phyloP scores from a whole-genome alignment of 768 basidiomycete genomes.

The Chiua virens region DNA sequence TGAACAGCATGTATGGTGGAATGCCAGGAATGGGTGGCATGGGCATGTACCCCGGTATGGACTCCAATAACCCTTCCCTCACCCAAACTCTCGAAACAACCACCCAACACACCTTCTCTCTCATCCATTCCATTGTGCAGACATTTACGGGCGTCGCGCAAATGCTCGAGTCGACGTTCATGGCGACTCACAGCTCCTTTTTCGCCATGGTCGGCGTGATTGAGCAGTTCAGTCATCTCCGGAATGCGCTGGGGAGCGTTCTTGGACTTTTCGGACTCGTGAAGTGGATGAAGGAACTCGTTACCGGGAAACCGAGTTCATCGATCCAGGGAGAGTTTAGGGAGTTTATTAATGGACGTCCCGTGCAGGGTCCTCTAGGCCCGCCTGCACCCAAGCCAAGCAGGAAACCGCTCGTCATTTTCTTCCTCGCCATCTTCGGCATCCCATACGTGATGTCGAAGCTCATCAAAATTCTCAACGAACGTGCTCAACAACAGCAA shows the following conservation, averaged over 20 bases:
- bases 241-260: slow-evolving; percentile 91
- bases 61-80: slow-evolving; percentile 61
- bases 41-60: slow-evolving; percentile 41
- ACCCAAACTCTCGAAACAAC: slow-evolving; percentile 86
- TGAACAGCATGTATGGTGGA: slow-evolving; percentile 48
- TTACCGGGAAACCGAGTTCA: slow-evolving; percentile 47
- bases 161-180: slow-evolving; percentile 96
- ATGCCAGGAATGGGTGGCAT: slow-evolving; percentile 41
- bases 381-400: slow-evolving; percentile 57
- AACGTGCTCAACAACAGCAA: slow-evolving; percentile 55
- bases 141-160: slow-evolving; percentile 94
- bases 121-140: slow-evolving; percentile 93
- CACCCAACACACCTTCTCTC: slow-evolving; percentile 89
- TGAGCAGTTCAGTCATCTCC: slow-evolving; percentile 90
- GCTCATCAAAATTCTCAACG: slow-evolving; percentile 75
- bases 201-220: slow-evolving; percentile 97
- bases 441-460: slow-evolving; percentile 92
- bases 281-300: slow-evolving; percentile 74
- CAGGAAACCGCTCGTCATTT: slow-evolving; percentile 89
- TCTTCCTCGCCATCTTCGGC: slow-evolving; percentile 91
- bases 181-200: slow-evolving; percentile 94
- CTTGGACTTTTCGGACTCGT: slow-evolving; percentile 89
- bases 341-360: slow-evolving; percentile 69
- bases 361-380: slow-evolving; percentile 48
- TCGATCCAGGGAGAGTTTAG: slow-evolving; percentile 66